phyloP scores from a whole-genome alignment of 371 early-diverging fungal genomes.

The Saksenaea vasiformis region DNA sequence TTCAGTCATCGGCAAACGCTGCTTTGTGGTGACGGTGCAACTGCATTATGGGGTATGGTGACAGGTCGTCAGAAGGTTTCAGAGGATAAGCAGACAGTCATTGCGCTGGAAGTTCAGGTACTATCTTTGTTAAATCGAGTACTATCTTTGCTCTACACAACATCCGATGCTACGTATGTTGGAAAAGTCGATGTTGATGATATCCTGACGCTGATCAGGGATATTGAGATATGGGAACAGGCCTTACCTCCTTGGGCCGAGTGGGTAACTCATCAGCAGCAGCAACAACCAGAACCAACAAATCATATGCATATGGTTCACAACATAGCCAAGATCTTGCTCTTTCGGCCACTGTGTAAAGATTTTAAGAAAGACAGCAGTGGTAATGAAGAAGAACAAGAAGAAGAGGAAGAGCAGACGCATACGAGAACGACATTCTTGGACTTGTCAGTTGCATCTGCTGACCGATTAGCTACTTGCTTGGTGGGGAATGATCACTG shows the following conservation, averaged over 20 bases:
- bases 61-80: constrained; percentile 10
- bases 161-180: constrained; percentile 10
- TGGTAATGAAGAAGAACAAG: not conserved
- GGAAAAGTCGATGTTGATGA: constrained; percentile 51
- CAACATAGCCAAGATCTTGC: constrained; percentile 33
- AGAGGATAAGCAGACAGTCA: constrained; percentile 7
- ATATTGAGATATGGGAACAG: constrained; percentile 45
- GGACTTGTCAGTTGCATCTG: constrained; percentile 36
- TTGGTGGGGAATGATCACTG: constrained; percentile 17
- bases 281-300: constrained; percentile 8
- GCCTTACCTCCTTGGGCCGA: constrained; percentile 31
- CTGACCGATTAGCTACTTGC: constrained; percentile 30
- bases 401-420: constrained; percentile 32
- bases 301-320: constrained; percentile 42
- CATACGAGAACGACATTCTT: constrained; percentile 46
- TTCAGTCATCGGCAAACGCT: constrained; percentile 14
- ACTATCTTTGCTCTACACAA: constrained; percentile 20
- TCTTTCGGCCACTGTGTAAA: constrained; percentile 41
- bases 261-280: constrained; percentile 14
- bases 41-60: constrained; percentile 11
- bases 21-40: constrained; percentile 15
- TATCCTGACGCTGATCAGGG: constrained; percentile 38
- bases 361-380: not conserved
- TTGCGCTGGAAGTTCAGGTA: constrained; percentile 15
- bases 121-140: constrained; percentile 22